Evolutionary conservation across 176 grass and related monocot genomes (phyloP), one percentile per base, ranked within the genome.

Genomic region (Puya raimondii): DNA sequence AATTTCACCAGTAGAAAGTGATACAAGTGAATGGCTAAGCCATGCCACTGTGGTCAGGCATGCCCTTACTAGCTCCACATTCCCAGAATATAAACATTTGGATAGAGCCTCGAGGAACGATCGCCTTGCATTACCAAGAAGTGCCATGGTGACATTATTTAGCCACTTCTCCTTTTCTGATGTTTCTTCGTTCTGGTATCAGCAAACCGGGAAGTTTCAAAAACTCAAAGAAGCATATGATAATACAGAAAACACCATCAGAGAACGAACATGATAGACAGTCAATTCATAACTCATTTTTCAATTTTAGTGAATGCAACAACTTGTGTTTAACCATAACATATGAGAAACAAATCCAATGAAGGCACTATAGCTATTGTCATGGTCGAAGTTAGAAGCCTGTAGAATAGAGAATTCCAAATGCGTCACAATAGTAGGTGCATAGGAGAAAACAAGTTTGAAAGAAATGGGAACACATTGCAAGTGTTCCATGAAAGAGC

Each of bases 71-170:
- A 87, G 66, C 21, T 29, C 69, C 49, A 20, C 42, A 29, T 87
- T 52, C 6, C 15, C 4, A 22, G 85, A 85, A 64, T 11, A 25
- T 33, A 85, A 42, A 73, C 88, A 87, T 66, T 22, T 84, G 51
- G 81, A 85, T n/a, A 91, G 72, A 67, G 85, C 70, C 17, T 79
- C 76, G 0, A 91, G 76, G 53, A 91, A 87, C 53, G 68, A 82
- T 13, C 69, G 57, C 65, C 73, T 85, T 56, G 57, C 76, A 54
- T 15, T 26, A 17, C 81, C 72, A 50, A 85, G 68, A 22, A 91
- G 75, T n/a, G 22, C 72, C 47, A 48, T 27, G 1, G 81, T 65
- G 23, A 65, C 69, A 16, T 77, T 16, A 3, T 49, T 64, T 53
- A 61, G 58, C 82, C 88, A 85, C 18, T 67, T 74, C 14, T 85